phyloP scores from a whole-genome alignment of 257 asterid genomes.

The Agastache rugosa region DNA sequence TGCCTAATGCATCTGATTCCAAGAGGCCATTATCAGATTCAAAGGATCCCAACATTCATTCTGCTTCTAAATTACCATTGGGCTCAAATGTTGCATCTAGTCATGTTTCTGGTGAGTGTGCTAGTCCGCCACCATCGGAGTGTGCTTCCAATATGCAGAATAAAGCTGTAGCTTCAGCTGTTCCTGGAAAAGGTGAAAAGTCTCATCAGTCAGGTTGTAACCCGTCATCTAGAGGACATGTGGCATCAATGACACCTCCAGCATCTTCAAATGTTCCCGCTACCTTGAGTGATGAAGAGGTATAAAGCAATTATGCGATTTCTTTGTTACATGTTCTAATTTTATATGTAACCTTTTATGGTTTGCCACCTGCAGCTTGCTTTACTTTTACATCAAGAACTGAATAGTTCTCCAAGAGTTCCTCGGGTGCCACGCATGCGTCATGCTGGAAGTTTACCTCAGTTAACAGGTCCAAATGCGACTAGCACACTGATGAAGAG shows the following conservation, averaged over 20 bases:
- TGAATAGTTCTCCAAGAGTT: slow-evolving; percentile 97
- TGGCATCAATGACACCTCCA: slow-evolving; percentile 57
- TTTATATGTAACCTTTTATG: slow-evolving; percentile 27
- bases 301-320: slow-evolving; percentile 33
- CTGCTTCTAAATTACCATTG: slow-evolving; percentile 53
- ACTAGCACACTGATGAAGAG: slow-evolving; percentile 78
- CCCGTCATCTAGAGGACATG: slow-evolving; percentile 63
- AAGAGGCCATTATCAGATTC: slow-evolving; percentile 60
- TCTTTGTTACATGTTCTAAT: slow-evolving; percentile 12
- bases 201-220: slow-evolving; percentile 53
- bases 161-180: slow-evolving; percentile 52
- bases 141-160: slow-evolving; percentile 52
- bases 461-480: slow-evolving; percentile 69
- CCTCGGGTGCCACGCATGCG: slow-evolving; percentile 98
- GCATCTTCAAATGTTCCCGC: slow-evolving; percentile 67
- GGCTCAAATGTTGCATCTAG: slow-evolving; percentile 44
- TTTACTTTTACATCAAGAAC: slow-evolving; percentile 92
- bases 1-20: slow-evolving; percentile 57
- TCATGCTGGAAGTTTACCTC: slow-evolving; percentile 93
- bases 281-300: slow-evolving; percentile 95
- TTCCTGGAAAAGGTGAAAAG: slow-evolving; percentile 71
- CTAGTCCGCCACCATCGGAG: slow-evolving; percentile 53
- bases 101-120: slow-evolving; percentile 54
- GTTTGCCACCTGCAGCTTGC: slow-evolving; percentile 71
- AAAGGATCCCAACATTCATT: slow-evolving; percentile 51